Percentiles rank a stretch among this genome's conserved stretches.
These are phyloP conservation scores for Excoecaria agallocha DNA, from an alignment of 345 rosid species.

Conservation along the genomic window DNA sequence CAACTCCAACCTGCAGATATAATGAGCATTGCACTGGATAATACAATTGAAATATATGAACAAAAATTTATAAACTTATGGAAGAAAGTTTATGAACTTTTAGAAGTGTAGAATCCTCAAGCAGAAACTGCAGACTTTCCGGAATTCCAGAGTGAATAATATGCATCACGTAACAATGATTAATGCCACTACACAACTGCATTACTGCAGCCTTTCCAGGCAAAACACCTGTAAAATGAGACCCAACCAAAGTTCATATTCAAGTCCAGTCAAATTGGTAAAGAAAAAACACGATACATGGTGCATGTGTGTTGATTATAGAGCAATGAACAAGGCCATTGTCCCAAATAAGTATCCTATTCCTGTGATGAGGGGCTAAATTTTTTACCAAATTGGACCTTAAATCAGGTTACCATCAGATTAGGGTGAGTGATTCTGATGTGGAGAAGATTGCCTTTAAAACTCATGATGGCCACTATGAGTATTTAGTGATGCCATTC, in stretches of 20 bases:
- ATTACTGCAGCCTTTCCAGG: constrained; percentile 69
- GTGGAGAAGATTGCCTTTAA: too few species aligned
- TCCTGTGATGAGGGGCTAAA: neutral
- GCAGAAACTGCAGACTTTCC: constrained; percentile 53
- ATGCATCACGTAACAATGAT: constrained; percentile 76
- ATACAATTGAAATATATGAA: neutral
- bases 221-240: constrained; percentile 43
- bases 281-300: too few species aligned
- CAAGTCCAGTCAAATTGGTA: too few species aligned
- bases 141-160: constrained; percentile 75
- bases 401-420: too few species aligned
- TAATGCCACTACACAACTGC: constrained; percentile 63
- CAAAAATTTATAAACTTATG: constrained; percentile 6
- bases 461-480: too few species aligned
- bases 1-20: constrained; percentile 63
- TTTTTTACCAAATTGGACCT: neutral
- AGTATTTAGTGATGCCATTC: neutral
- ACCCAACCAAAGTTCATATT: too few species aligned
- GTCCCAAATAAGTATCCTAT: neutral
- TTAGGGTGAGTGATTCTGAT: too few species aligned
- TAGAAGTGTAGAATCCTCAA: constrained; percentile 53
- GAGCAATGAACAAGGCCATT: neutral
- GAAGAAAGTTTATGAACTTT: constrained; percentile 46
- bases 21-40: constrained; percentile 4
- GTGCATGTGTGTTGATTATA: neutral